Conservation (phyloP, 441 rosid species). For the Euphorbia neoarborescens region DNA sequence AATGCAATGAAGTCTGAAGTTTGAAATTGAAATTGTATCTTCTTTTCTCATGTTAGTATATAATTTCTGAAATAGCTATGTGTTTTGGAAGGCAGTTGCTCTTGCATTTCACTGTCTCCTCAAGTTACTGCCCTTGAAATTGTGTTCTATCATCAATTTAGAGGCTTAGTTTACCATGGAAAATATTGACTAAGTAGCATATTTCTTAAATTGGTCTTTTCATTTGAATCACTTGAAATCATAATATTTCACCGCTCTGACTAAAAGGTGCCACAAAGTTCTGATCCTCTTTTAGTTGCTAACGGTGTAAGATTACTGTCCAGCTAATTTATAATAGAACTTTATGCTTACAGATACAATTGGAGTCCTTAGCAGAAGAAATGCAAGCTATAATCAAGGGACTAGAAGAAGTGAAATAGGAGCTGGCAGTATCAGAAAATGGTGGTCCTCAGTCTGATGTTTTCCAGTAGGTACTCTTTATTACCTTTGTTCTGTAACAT, state of each 20-base stretch:
- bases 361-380: slow-evolving; percentile 94
- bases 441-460: slow-evolving; percentile 96
- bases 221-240: too few relatives aligned
- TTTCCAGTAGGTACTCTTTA: slow-evolving; percentile 56
- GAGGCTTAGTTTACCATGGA: too few relatives aligned
- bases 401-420: slow-evolving; percentile 85
- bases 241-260: too few relatives aligned
- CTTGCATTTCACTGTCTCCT: too few relatives aligned
- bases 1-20: neutral
- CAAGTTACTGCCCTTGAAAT: too few relatives aligned
- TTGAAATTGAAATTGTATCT: neutral
- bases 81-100: too few relatives aligned
- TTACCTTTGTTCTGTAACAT: slow-evolving; percentile 11
- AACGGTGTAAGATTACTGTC: slow-evolving; percentile 2
- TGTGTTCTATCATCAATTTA: too few relatives aligned
- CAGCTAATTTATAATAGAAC: slow-evolving; percentile 14
- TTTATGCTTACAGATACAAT: slow-evolving; percentile 63
- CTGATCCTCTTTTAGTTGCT: slow-evolving; percentile 16
- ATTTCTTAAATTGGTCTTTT: too few relatives aligned
- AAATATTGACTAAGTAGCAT: too few relatives aligned
- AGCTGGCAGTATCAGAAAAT: slow-evolving; percentile 69
- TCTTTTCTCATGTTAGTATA: neutral
- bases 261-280: slow-evolving; percentile 90
- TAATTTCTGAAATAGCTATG: neutral
- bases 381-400: slow-evolving; percentile 99